Conservation (phyloP, 2,329 filamentous ascomycete genomes). For the Eutypa lata region DNA sequence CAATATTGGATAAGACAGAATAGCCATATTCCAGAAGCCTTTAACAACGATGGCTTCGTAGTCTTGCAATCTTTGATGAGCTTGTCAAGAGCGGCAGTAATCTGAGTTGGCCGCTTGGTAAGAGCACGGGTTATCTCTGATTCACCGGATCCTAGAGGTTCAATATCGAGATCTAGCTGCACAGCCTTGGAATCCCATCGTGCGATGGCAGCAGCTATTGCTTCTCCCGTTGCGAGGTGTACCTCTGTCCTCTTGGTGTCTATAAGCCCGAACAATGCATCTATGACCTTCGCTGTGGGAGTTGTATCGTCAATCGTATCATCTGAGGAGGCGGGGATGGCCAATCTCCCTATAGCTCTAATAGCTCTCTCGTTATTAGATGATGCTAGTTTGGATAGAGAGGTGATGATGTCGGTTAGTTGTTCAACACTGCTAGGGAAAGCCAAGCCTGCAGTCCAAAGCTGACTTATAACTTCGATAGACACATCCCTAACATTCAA, state of each 20-base stretch:
- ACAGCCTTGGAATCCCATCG: slow-evolving; percentile 84
- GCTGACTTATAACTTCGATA: slow-evolving; percentile 26
- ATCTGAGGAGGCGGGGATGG: slow-evolving; percentile 49
- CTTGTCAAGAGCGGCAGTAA: slow-evolving; percentile 63
- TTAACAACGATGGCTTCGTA: slow-evolving; percentile 84
- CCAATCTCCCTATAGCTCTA: slow-evolving; percentile 72
- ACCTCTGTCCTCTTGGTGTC: slow-evolving; percentile 83
- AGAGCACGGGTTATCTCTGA: slow-evolving; percentile 27
- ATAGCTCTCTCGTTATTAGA: slow-evolving; percentile 74
- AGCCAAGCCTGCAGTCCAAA: slow-evolving; percentile 29
- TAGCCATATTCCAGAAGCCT: slow-evolving; percentile 93
- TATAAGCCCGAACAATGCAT: slow-evolving; percentile 71
- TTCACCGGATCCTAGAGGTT: slow-evolving; percentile 42
- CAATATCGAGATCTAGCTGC: slow-evolving; percentile 71
- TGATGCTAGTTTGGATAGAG: slow-evolving; percentile 64
- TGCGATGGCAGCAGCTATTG: slow-evolving; percentile 71
- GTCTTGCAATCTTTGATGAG: slow-evolving; percentile 74
- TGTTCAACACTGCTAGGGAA: slow-evolving; percentile 29
- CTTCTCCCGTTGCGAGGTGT: slow-evolving; percentile 88
- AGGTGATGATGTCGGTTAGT: slow-evolving; percentile 61
- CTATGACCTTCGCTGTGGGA: slow-evolving; percentile 55
- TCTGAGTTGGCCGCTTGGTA: slow-evolving; percentile 35
- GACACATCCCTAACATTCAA: slow-evolving; percentile 22
- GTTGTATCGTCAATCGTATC: slow-evolving; percentile 30
- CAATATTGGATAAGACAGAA: slow-evolving; percentile 89